phyloP scores from a whole-genome alignment of 2,329 filamentous ascomycete genomes.

The Fusarium pseudonygamai region DNA sequence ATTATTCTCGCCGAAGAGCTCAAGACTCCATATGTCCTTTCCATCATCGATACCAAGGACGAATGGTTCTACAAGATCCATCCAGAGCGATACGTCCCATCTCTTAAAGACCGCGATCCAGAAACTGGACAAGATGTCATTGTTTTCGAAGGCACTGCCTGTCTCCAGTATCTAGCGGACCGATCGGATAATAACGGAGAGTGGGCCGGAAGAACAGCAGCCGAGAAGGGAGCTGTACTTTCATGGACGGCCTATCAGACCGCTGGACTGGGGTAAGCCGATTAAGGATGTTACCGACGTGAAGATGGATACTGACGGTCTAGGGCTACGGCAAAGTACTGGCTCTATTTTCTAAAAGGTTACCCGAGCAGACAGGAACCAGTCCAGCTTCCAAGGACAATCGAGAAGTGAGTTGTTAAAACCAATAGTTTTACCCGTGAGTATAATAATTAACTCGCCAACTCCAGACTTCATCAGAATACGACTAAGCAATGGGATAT shows the following conservation, averaged over 20 bases:
- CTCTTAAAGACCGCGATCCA: background rate
- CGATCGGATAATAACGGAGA: background rate
- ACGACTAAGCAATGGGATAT: too few species aligned
- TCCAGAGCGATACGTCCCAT: background rate
- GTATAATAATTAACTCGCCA: background rate
- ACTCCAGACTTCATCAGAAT: background rate
- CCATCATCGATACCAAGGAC: background rate
- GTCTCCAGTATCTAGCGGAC: background rate
- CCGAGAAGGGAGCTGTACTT: background rate
- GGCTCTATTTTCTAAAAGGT: background rate
- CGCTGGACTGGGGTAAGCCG: background rate
- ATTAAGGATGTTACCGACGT: fast-evolving
- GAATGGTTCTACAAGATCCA: background rate
- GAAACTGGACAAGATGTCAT: background rate
- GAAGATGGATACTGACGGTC: background rate
- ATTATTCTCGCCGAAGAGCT: background rate
- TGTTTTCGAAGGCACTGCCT: background rate
- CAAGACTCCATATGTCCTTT: background rate
- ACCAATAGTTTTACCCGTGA: background rate
- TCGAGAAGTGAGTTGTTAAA: background rate
- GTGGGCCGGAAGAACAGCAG: background rate
- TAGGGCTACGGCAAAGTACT: background rate
- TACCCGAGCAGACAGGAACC: background rate
- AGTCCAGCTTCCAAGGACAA: background rate
- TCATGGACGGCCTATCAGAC: background rate